A percentile compares a stretch with the other conserved stretches of the same genome.
phyloP scores from a whole-genome alignment of 2,329 filamentous ascomycete genomes.

The Colletotrichum sp. region DNA sequence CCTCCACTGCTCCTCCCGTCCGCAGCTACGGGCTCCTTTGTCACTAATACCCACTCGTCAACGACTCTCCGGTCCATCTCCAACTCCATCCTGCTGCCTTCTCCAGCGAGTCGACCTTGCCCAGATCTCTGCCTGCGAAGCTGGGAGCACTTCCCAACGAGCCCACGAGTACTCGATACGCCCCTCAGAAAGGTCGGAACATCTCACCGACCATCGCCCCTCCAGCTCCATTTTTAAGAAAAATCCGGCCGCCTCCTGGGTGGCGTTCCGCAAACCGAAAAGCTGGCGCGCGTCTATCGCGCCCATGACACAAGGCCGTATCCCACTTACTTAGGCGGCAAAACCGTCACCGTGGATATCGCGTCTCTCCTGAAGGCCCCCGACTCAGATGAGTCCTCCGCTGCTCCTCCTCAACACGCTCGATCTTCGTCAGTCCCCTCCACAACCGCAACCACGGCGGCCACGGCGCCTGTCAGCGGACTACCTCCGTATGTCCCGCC shows the following conservation, averaged over 20 bases:
- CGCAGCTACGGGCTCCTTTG: not conserved
- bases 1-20: not conserved
- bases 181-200: not conserved
- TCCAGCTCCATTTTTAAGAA: not conserved
- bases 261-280: constrained; percentile 16
- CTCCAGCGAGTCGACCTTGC: not conserved
- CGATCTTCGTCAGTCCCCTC: constrained; percentile 40
- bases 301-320: constrained; percentile 33
- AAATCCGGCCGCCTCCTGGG: constrained; percentile 2
- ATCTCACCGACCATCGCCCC: constrained; percentile 2
- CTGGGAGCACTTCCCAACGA: not conserved
- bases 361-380: constrained; percentile 81
- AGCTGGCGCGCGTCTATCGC: constrained; percentile 22
- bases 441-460: constrained; percentile 25
- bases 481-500: constrained; percentile 21
- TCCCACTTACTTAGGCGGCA: constrained; percentile 34
- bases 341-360: constrained; percentile 90
- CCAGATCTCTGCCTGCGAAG: not conserved
- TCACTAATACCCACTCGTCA: not conserved
- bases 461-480: constrained; percentile 21
- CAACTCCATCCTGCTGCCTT: not conserved
- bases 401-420: constrained; percentile 45
- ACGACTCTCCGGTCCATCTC: not conserved
- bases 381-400: constrained; percentile 74
- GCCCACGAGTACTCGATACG: not conserved